Evolutionary conservation across 225 moss, liverwort and hornwort genomes (phyloP), one percentile per base, ranked within the genome.

Genomic region (Pseudoscleropodium purum): DNA sequence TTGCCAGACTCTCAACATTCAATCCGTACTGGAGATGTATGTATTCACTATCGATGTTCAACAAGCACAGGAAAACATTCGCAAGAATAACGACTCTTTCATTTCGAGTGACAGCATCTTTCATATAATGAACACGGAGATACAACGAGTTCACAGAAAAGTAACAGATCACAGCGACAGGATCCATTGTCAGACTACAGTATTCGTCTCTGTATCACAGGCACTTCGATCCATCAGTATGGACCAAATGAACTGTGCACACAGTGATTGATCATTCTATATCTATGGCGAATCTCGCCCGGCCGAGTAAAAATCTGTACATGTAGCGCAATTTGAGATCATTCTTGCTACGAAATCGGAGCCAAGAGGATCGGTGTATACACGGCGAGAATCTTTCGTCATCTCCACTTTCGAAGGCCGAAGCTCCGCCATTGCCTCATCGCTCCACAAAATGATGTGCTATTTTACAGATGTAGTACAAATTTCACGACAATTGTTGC

Each of bases 401-500:
- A n/a, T 52, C 83, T 84, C 57, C 85, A 66, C 72, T 70, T 64
- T 76, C 59, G 23, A 84, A 67, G 45, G 75, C 36, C 59, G 62
- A 41, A 70, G 33, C 62, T 86, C 51, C 51, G 54, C 34, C 62
- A 43, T 36, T 18, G 61, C 54, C 78, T 34, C 84, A 33, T 75
- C 76, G 73, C 87, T 80, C 87, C 51, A 62, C 61, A 72, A 78
- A 62, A 45, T 43, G 36, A 78, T 82, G 37, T 60, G 60, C 80
- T 86, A 87, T 60, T 84, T 84, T 74, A 90, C 90, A 90, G 43
- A 59, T n/a, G 17, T 30, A 13, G 36, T 74, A 70, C 85, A 82
- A 41, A 52, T 39, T 37, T 94, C 43, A 92, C 59, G 93, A 91
- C 90, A 93, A 34, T 81, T 93, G 93, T 77, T 93, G 93, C 68